Evolutionary conservation across 2,329 filamentous ascomycete genomes (phyloP).

Genomic region (Pezicula rhizophila): DNA sequence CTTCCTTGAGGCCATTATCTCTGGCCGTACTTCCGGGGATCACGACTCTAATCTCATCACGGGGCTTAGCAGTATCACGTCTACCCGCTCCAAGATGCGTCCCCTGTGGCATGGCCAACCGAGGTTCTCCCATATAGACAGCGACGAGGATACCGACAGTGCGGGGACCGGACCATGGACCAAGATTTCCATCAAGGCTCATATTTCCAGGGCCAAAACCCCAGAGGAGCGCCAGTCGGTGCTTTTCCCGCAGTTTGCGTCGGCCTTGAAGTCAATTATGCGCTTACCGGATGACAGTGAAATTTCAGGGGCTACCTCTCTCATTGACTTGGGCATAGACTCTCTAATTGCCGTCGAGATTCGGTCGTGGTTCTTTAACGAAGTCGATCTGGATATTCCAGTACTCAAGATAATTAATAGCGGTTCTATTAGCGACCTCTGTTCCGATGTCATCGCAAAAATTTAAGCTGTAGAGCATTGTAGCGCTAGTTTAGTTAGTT

Average conservation of each 20-base stretch:
- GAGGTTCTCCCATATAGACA: background rate
- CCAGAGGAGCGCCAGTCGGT: background rate
- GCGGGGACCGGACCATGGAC: too few relatives aligned
- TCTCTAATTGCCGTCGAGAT: constrained; percentile 4
- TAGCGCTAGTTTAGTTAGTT: too few relatives aligned
- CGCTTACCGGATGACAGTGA: background rate
- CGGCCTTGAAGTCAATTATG: too few relatives aligned
- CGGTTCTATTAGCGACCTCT: background rate
- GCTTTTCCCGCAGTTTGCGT: background rate
- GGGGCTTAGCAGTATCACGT: background rate
- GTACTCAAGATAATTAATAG: constrained; percentile 22
- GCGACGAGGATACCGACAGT: too few relatives aligned
- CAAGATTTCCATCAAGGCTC: background rate
- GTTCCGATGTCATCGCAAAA: too few relatives aligned
- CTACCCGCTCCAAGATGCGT: background rate
- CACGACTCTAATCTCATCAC: background rate
- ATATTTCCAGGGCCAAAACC: background rate
- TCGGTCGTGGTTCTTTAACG: background rate
- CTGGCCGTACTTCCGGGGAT: constrained; percentile 18
- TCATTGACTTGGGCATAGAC: constrained; percentile 17
- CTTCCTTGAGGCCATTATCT: constrained; percentile 34
- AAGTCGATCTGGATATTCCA: constrained; percentile 16
- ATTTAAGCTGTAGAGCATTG: too few relatives aligned
- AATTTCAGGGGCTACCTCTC: background rate
- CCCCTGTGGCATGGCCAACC: background rate